phyloP scores from a whole-genome alignment of 2,329 filamentous ascomycete genomes.

The Microsporum ferrugineum region DNA sequence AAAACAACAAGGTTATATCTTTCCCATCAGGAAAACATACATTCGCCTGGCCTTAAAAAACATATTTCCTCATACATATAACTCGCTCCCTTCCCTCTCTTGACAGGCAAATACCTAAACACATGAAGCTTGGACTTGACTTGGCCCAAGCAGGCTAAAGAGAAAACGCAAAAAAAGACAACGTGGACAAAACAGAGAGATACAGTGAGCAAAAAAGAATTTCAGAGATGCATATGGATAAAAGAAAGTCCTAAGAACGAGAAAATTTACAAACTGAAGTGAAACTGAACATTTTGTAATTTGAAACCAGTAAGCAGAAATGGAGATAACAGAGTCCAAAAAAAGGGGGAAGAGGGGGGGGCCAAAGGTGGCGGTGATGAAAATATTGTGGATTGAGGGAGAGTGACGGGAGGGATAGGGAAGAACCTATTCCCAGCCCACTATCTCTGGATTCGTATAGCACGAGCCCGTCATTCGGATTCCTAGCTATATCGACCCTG shows the following conservation, averaged over 20 bases:
- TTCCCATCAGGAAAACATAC: not conserved
- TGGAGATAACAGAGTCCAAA: not conserved
- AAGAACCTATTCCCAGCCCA: not conserved
- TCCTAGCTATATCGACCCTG: not conserved
- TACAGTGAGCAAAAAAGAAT: not conserved
- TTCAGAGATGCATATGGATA: not conserved
- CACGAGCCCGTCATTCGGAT: not conserved
- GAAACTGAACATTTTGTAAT: not conserved
- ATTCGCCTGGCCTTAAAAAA: not conserved
- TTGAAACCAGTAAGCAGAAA: not conserved
- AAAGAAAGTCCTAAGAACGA: not conserved
- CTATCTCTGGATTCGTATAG: not conserved
- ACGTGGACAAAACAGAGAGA: not conserved
- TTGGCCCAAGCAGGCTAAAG: not conserved
- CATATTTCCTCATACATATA: not conserved
- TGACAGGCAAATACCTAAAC: not conserved
- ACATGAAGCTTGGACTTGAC: not conserved
- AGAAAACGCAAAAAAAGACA: not conserved
- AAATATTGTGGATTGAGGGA: not conserved
- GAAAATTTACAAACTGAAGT: not conserved
- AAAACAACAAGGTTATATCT: not conserved
- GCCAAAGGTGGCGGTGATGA: not conserved
- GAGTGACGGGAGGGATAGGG: not conserved
- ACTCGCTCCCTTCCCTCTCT: not conserved
- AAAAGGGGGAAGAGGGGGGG: not conserved